Base-by-base conservation (phyloP, 2,329 filamentous ascomycete species). In the Chrysoporthe austroafricana region DNA sequence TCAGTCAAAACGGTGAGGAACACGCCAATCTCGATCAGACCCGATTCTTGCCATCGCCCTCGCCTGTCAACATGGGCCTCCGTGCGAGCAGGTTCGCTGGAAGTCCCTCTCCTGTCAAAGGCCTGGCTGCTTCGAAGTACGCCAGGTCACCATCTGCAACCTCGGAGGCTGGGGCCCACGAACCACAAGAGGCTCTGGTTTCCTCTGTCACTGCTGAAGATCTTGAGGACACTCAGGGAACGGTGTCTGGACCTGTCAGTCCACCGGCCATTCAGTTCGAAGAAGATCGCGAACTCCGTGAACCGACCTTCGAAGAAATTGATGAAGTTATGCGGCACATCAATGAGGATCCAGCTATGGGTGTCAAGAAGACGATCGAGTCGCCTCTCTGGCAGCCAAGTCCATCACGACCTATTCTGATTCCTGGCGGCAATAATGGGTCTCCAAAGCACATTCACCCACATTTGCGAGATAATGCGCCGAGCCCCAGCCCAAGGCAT, bases 241-340 rank as follows among this genome's bases (percentile, higher is more conserved):
- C 71, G 9, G 60, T 71, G n/a, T 73, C 75, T 3, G 70, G 76
- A 54, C 73, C 74, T 43, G 75, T 78, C 50, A 77, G 73, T 63
- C 73, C 72, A 52, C 75, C 74, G 56, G 75, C 74, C 1, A 71
- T 75, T 7, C 62, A 63, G 0, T 63, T 59, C 26, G 72, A 70
- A n/a, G 72, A 71, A 21, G 63, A 68, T 63, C 74, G 71, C 32
- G 66, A 71, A 1, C 67, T 66, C 11, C 71, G 70, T n/a, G 71
- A 74, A 32, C 83, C 81, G 7, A 87, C 90, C 0, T 92, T 92
- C 73, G 90, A 95, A 72, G 94, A 97, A 75, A 94, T 97, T 74
- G 94, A 97, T 80, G 93, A 91, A 57, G 89, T 97, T 63, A 97
- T 98, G 93, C 88, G 90, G 71, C 91, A 96, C 69, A 86, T 97